Percentiles rank a stretch among this genome's conserved stretches.
These are phyloP conservation scores for Amorphotheca resinae DNA, from an alignment of 495 filamentous ascomycete species.

Conservation along the genomic window DNA sequence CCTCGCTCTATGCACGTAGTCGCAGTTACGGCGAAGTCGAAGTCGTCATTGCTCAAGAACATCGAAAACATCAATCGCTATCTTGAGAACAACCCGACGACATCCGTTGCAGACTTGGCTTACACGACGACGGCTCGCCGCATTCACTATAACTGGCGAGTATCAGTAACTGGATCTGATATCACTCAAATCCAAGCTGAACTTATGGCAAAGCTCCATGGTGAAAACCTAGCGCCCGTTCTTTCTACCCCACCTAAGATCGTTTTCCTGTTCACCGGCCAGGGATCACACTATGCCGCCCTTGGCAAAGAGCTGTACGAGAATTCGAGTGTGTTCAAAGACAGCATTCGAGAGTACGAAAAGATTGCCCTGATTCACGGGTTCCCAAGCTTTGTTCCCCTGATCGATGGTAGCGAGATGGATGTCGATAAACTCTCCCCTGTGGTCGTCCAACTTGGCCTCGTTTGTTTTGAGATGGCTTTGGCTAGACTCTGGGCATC, in stretches of 20 bases:
- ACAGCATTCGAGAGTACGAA: slow-evolving; percentile 58
- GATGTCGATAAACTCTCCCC: slow-evolving; percentile 52
- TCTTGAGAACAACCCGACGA: slow-evolving; percentile 39
- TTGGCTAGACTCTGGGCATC: slow-evolving; percentile 68
- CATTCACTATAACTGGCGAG: slow-evolving; percentile 69
- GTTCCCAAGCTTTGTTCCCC: slow-evolving; percentile 52
- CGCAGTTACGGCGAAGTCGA: slow-evolving; percentile 46
- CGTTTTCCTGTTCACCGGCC: slow-evolving; percentile 60
- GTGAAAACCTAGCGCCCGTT: slow-evolving; percentile 35
- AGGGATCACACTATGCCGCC: slow-evolving; percentile 52
- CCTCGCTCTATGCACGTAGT: slow-evolving; percentile 41
- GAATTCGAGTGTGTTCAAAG: slow-evolving; percentile 52
- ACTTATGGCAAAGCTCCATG: slow-evolving; percentile 28
- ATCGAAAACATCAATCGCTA: slow-evolving; percentile 36
- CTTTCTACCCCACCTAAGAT: slow-evolving; percentile 28
- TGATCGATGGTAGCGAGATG: slow-evolving; percentile 50
- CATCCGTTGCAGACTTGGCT: slow-evolving; percentile 44
- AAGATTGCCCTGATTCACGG: slow-evolving; percentile 54
- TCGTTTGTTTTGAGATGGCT: slow-evolving; percentile 75
- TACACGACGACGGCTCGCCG: slow-evolving; percentile 77
- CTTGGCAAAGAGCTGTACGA: slow-evolving; percentile 63
- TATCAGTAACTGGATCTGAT: slow-evolving; percentile 45
- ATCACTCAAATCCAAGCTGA: slow-evolving; percentile 30
- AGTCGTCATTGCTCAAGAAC: slow-evolving; percentile 41
- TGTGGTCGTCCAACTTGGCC: slow-evolving; percentile 63